phyloP scores from a whole-genome alignment of 306 rosid species.

The Lupinus albus region DNA sequence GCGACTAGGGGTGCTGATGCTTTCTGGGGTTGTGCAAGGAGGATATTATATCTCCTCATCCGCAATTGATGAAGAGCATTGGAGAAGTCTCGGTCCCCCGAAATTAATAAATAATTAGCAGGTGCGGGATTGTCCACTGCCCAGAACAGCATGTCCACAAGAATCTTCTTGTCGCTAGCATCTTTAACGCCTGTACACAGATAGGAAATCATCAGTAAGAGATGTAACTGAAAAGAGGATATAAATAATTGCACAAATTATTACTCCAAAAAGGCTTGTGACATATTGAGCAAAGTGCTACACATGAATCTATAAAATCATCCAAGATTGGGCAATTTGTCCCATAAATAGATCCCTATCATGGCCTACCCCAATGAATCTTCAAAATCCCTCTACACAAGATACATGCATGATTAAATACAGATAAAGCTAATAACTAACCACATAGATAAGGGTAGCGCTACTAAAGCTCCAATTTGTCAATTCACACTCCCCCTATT shows the following conservation, averaged over 20 bases:
- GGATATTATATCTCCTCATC: slow-evolving; percentile 89
- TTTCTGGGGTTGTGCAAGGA: slow-evolving; percentile 85
- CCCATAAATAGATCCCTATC: neutral
- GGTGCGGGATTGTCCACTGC: slow-evolving; percentile 97
- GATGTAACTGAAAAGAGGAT: neutral
- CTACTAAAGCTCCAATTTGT: too few relatives aligned
- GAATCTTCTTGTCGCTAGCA: slow-evolving; percentile 91
- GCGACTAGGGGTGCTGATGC: slow-evolving; percentile 90
- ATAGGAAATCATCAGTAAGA: slow-evolving; percentile 9
- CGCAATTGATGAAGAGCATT: slow-evolving; percentile 92
- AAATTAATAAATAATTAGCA: slow-evolving; percentile 79
- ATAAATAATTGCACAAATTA: neutral
- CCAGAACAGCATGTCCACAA: slow-evolving; percentile 95
- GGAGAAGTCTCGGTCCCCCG: slow-evolving; percentile 93
- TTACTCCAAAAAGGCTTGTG: neutral
- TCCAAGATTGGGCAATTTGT: neutral
- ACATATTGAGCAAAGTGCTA: neutral
- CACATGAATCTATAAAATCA: slow-evolving; percentile 22
- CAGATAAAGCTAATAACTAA: neutral
- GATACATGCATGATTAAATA: neutral
- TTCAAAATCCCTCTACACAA: neutral
- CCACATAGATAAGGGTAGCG: neutral
- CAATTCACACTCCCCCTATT: too few relatives aligned
- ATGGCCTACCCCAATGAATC: neutral
- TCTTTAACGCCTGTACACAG: slow-evolving; percentile 74